Percentiles rank a stretch among this genome's conserved stretches.
Evolutionary conservation across 371 early-diverging fungal genomes (phyloP).

Genomic region (Apophysomyces sp.): DNA sequence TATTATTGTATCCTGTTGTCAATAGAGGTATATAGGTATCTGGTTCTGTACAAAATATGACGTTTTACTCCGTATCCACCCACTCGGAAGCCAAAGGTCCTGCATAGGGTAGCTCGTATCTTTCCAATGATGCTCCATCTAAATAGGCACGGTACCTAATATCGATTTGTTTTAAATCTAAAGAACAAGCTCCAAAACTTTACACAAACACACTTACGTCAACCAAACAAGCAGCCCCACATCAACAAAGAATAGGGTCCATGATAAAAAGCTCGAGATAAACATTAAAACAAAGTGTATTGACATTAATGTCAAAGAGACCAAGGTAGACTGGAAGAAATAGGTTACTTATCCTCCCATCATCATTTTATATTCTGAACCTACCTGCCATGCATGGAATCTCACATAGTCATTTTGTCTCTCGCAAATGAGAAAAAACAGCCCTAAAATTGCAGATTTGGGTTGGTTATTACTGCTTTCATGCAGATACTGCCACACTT

Average conservation of each 20-base stretch:
- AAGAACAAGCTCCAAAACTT: background rate
- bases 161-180: background rate
- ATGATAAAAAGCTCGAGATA: constrained; percentile 53
- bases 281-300: constrained; percentile 49
- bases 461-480: constrained; percentile 1
- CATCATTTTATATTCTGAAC: background rate
- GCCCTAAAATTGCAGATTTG: constrained; percentile 44
- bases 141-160: constrained; percentile 62
- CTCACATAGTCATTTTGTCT: constrained; percentile 81
- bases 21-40: constrained; percentile 1
- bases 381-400: constrained; percentile 86
- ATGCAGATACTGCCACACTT: background rate
- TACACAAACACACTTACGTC: constrained; percentile 30
- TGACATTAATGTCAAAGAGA: constrained; percentile 39
- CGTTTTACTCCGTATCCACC: constrained; percentile 59
- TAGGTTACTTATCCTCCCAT: background rate
- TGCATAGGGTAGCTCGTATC: constrained; percentile 61
- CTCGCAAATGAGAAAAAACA: constrained; percentile 73
- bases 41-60: background rate
- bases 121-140: constrained; percentile 60
- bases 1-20: background rate
- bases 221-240: constrained; percentile 46
- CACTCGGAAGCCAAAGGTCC: constrained; percentile 61
- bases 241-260: constrained; percentile 54
- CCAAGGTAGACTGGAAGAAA: constrained; percentile 37